phyloP scores from a whole-genome alignment of 805 yeast species.

The Ogataea kodamae region DNA sequence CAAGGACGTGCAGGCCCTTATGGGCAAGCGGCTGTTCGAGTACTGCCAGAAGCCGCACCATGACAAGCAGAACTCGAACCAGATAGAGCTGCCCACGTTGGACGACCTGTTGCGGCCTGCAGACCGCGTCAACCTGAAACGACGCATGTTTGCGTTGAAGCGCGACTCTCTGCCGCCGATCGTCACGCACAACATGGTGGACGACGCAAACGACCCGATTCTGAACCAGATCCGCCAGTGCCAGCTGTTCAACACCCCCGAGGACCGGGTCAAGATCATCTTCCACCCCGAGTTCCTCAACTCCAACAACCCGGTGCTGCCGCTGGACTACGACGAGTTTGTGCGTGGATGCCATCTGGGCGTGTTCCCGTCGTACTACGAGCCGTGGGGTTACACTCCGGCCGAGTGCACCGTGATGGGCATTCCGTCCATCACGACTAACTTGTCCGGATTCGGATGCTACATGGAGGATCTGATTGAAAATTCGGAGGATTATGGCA shows the following conservation, averaged over 20 bases:
- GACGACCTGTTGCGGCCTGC: slow-evolving; percentile 82
- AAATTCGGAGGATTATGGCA: slow-evolving; percentile 92
- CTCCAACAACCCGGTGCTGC: slow-evolving; percentile 89
- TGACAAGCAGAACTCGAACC: slow-evolving; percentile 42
- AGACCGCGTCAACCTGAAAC: slow-evolving; percentile 82
- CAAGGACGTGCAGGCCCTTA: slow-evolving; percentile 77
- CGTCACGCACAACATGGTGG: slow-evolving; percentile 95
- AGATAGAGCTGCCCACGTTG: slow-evolving; percentile 56
- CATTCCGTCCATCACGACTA: slow-evolving; percentile 95
- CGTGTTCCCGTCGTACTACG: slow-evolving; percentile 96
- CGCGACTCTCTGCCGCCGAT: slow-evolving; percentile 89
- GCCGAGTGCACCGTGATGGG: slow-evolving; percentile 99
- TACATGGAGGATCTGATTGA: slow-evolving; percentile 98
- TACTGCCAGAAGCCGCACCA: slow-evolving; percentile 55
- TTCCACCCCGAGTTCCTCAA: slow-evolving; percentile 97
- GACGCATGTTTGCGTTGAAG: slow-evolving; percentile 90
- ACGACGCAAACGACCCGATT: slow-evolving; percentile 87
- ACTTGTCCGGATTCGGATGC: slow-evolving; percentile 94
- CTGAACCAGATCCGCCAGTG: slow-evolving; percentile 89
- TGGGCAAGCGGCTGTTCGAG: slow-evolving; percentile 85
- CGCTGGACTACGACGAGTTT: slow-evolving; percentile 94
- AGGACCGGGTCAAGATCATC: slow-evolving; percentile 89
- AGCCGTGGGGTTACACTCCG: slow-evolving; percentile 99
- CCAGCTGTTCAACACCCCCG: slow-evolving; percentile 81
- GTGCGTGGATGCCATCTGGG: slow-evolving; percentile 98